These are phyloP conservation scores for Euryodendron excelsum DNA, from an alignment of 148 eudicot genomes.

Conservation along the genomic window DNA sequence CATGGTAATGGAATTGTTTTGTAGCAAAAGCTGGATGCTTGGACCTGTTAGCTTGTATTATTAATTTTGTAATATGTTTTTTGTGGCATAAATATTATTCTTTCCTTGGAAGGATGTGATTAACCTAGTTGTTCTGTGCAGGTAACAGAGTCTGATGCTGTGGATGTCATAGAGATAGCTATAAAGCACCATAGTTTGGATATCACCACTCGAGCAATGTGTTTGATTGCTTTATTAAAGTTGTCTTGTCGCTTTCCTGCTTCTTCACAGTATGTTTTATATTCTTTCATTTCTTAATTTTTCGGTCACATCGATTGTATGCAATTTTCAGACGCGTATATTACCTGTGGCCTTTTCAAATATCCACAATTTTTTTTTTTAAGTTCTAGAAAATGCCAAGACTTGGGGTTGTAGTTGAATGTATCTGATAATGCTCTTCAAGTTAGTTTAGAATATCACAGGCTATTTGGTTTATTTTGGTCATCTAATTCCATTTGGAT, in stretches of 20 bases:
- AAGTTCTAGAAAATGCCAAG: constrained; percentile 10
- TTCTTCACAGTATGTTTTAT: constrained; percentile 71
- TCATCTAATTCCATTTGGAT: neutral
- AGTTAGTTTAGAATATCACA: neutral
- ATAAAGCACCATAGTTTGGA: constrained; percentile 65
- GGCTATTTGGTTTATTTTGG: neutral
- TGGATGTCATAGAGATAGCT: constrained; percentile 76
- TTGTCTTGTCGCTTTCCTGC: constrained; percentile 89
- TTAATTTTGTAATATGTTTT: neutral
- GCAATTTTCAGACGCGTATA: constrained; percentile 13
- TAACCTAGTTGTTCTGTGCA: constrained; percentile 33
- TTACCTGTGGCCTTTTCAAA: neutral
- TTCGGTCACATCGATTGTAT: neutral
- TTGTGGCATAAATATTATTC: neutral
- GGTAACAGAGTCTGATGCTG: constrained; percentile 93
- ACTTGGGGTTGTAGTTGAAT: neutral
- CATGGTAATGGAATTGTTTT: neutral
- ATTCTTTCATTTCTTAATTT: constrained; percentile 12
- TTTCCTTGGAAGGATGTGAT: neutral
- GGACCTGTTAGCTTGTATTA: neutral
- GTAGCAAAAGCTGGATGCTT: constrained; percentile 1
- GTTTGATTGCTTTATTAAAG: constrained; percentile 84
- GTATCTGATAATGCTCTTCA: neutral
- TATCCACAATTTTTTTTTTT: neutral
- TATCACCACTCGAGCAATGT: constrained; percentile 84